Evolutionary conservation across 768 basidiomycete genomes (phyloP).

Genomic region (Cystobasidium onofrii): DNA sequence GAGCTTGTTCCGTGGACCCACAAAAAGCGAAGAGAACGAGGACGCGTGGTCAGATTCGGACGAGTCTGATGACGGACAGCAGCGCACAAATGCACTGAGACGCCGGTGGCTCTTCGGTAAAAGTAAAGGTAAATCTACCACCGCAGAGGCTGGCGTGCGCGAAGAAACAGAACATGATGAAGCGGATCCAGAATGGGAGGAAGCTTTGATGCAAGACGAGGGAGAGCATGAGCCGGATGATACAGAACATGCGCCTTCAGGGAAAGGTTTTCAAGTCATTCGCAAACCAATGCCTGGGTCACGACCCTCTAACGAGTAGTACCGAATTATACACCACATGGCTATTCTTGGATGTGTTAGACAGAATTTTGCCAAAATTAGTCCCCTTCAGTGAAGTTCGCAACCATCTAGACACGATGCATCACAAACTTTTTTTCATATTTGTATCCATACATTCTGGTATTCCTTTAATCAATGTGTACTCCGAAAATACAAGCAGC

Average conservation of each 20-base stretch:
- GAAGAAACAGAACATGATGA: neutral
- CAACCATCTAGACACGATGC: too few species aligned
- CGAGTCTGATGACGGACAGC: neutral
- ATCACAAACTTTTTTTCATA: neutral
- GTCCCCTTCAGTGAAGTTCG: too few species aligned
- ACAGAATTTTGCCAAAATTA: too few species aligned
- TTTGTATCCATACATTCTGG: neutral
- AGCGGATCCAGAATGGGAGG: neutral
- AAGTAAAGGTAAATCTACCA: neutral
- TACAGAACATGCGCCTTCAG: neutral
- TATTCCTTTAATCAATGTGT: too few species aligned
- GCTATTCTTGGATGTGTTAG: too few species aligned
- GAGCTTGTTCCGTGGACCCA: slow-evolving; percentile 10
- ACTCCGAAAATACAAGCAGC: too few species aligned
- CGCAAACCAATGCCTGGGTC: neutral
- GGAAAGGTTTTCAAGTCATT: slow-evolving; percentile 9
- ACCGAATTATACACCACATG: too few species aligned
- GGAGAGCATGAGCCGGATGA: neutral
- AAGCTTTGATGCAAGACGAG: neutral
- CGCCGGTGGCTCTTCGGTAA: slow-evolving; percentile 14
- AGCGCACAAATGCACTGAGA: neutral
- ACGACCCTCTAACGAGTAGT: neutral
- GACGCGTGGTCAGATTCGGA: slow-evolving; percentile 29
- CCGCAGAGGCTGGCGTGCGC: neutral
- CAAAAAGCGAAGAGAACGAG: slow-evolving; percentile 6